phyloP scores from a whole-genome alignment of 805 yeast genomes.

The Wickerhamiella australiensis region DNA sequence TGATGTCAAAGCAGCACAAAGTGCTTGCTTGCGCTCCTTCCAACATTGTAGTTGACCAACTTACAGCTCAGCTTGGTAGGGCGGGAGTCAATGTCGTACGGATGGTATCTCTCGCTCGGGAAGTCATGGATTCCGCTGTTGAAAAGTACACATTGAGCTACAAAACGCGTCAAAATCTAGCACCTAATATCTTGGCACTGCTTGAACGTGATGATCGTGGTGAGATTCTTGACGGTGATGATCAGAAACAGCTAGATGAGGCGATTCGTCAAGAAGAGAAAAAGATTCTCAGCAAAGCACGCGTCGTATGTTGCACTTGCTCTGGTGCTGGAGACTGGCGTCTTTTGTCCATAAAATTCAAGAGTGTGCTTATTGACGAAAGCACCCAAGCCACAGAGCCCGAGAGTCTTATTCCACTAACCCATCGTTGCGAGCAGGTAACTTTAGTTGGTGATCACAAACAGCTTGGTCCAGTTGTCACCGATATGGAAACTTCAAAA shows the following conservation, averaged over 20 bases:
- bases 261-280: constrained; percentile 39
- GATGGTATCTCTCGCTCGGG: constrained; percentile 62
- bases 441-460: constrained; percentile 91
- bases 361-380: constrained; percentile 81
- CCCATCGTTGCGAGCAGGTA: constrained; percentile 80
- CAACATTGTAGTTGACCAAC: constrained; percentile 87
- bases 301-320: constrained; percentile 83
- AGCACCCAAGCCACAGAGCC: constrained; percentile 92
- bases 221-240: constrained; percentile 35
- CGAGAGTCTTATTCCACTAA: constrained; percentile 77
- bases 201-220: constrained; percentile 43
- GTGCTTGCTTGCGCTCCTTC: constrained; percentile 91
- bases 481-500: constrained; percentile 66
- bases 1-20: constrained; percentile 48
- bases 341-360: constrained; percentile 43
- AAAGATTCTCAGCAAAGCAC: constrained; percentile 42
- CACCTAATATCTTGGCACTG: not conserved
- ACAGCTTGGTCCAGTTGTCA: constrained; percentile 85
- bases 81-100: constrained; percentile 71
- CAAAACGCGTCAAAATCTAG: not conserved
- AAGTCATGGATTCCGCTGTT: constrained; percentile 61
- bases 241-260: constrained; percentile 17
- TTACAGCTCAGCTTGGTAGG: constrained; percentile 57
- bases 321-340: constrained; percentile 80
- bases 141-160: constrained; percentile 46